Percentiles rank a stretch among this genome's conserved stretches.
Conservation (phyloP, 2,329 filamentous ascomycete genomes). For the Endocalyx cinctus region DNA sequence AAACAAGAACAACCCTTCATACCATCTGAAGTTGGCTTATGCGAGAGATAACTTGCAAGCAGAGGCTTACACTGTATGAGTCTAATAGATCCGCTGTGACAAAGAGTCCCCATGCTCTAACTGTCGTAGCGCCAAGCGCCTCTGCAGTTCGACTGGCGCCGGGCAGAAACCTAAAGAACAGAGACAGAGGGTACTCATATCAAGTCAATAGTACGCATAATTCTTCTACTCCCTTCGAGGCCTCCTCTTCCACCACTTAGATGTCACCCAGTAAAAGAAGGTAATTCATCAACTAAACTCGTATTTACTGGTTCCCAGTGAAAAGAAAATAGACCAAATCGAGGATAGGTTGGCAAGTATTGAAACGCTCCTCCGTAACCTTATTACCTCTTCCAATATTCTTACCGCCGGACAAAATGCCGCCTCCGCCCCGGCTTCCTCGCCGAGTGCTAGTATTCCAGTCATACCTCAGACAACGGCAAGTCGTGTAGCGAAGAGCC, state of each 20-base stretch:
- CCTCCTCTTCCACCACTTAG: too few species aligned
- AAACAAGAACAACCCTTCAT: background rate
- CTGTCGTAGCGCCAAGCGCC: conserved; percentile 47
- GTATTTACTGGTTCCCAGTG: conserved; percentile 35
- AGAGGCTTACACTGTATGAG: conserved; percentile 2
- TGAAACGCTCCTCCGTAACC: conserved; percentile 31
- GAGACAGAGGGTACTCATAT: conserved; percentile 54
- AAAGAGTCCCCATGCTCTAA: conserved; percentile 56
- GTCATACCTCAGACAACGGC: too few species aligned
- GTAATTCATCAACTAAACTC: too few species aligned
- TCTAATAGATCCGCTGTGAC: conserved; percentile 52
- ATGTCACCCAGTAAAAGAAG: background rate
- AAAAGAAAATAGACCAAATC: conserved; percentile 45
- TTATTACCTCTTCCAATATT: too few species aligned
- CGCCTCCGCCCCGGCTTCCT: too few species aligned
- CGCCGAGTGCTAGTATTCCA: too few species aligned
- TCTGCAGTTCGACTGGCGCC: conserved; percentile 50
- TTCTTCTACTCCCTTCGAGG: too few species aligned
- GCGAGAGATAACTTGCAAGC: conserved; percentile 2
- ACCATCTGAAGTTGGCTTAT: conserved; percentile 1
- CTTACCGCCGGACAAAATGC: too few species aligned
- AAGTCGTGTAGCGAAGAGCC: too few species aligned
- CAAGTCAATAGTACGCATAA: conserved; percentile 52
- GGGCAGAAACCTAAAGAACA: conserved; percentile 51
- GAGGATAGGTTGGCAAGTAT: conserved; percentile 34